phyloP scores from a whole-genome alignment of 1,139 yeast species.

The Saccharomycopsis hybrid region DNA sequence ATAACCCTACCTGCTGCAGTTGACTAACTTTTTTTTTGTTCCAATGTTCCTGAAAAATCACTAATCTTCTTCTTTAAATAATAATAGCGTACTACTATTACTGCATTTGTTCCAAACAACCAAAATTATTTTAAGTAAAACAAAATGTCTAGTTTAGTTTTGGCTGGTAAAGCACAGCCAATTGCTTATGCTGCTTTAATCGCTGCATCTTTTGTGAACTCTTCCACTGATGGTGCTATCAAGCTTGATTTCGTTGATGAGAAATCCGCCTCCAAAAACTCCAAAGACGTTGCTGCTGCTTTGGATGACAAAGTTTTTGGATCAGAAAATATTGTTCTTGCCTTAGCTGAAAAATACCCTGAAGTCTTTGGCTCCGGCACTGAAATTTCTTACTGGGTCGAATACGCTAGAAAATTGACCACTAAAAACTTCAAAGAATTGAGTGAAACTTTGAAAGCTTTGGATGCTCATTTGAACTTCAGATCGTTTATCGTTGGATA shows the following conservation, averaged over 20 bases:
- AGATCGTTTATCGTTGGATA: slow-evolving; percentile 74
- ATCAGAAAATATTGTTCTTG: slow-evolving; percentile 39
- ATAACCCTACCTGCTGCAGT: background rate
- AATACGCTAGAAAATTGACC: slow-evolving; percentile 60
- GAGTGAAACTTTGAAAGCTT: slow-evolving; percentile 66
- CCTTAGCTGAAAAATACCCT: slow-evolving; percentile 44
- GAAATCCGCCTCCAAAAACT: slow-evolving; percentile 37
- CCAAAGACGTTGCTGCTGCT: slow-evolving; percentile 36
- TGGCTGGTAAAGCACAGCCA: slow-evolving; percentile 82
- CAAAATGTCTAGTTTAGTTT: slow-evolving; percentile 29
- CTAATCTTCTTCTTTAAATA: too few relatives aligned
- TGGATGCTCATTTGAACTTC: slow-evolving; percentile 80
- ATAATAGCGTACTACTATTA: background rate
- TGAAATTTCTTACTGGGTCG: slow-evolving; percentile 54
- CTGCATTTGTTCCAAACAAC: background rate
- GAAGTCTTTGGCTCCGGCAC: slow-evolving; percentile 27
- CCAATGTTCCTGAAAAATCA: background rate
- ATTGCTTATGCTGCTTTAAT: slow-evolving; percentile 76
- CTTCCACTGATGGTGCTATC: slow-evolving; percentile 45
- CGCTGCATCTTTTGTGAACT: slow-evolving; percentile 70
- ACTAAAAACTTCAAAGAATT: slow-evolving; percentile 86
- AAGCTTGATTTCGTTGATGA: slow-evolving; percentile 64
- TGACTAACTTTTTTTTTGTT: background rate
- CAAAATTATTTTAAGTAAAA: background rate
- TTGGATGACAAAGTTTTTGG: slow-evolving; percentile 41